These are phyloP conservation scores for Scenedesmus sp. DNA, from an alignment of 163 green algal genomes.

Conservation along the genomic window DNA sequence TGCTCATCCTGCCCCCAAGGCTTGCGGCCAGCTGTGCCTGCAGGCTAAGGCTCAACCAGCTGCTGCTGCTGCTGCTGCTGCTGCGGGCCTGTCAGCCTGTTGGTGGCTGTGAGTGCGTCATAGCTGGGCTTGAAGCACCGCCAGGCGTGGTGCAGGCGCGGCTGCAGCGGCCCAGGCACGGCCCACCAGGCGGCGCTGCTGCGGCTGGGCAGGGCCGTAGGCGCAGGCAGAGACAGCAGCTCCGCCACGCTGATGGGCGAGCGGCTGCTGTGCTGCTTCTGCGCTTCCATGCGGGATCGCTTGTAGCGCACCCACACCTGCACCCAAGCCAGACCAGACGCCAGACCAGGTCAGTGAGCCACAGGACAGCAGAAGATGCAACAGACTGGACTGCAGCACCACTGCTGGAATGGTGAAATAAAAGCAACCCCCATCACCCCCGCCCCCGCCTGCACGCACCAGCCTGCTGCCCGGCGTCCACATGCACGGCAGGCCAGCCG, in stretches of 20 bases:
- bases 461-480: not conserved
- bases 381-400: not conserved
- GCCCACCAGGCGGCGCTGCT: slow-evolving; percentile 55
- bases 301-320: slow-evolving; percentile 55
- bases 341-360: not conserved
- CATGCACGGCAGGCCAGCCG: not conserved
- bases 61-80: slow-evolving; percentile 19
- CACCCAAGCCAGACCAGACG: not conserved
- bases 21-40: not conserved
- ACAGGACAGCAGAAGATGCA: too few species aligned
- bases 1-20: not conserved
- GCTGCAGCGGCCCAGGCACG: slow-evolving; percentile 47
- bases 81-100: not conserved
- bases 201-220: slow-evolving; percentile 12
- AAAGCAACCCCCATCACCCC: not conserved
- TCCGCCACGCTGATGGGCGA: not conserved
- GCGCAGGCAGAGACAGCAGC: slow-evolving; percentile 24
- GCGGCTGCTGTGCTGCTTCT: slow-evolving; percentile 7
- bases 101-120: slow-evolving; percentile 30
- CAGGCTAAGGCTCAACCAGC: not conserved
- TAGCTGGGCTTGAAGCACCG: slow-evolving; percentile 30
- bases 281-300: slow-evolving; percentile 2
- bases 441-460: not conserved
- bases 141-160: slow-evolving; percentile 20
- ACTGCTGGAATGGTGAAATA: not conserved